phyloP scores from a whole-genome alignment of 176 grass and related monocot species.

The Cenchrus purpureus region DNA sequence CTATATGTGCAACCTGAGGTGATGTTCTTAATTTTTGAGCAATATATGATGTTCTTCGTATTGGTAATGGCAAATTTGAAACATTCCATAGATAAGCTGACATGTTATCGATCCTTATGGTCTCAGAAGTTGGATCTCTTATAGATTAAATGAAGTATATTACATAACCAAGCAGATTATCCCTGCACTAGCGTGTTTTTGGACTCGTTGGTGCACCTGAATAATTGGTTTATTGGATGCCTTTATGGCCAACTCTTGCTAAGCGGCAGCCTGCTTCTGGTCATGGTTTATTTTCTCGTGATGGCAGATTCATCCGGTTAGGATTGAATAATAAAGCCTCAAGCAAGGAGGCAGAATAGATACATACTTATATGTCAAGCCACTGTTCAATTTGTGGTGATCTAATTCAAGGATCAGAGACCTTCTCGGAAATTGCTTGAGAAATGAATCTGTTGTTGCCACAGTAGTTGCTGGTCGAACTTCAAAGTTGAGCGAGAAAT shows the following conservation, averaged over 20 bases:
- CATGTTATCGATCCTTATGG: constrained; percentile 87
- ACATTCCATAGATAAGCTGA: constrained; percentile 41
- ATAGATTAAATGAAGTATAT: constrained; percentile 84
- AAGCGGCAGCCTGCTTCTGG: constrained; percentile 45
- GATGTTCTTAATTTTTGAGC: constrained; percentile 33
- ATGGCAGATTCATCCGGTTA: constrained; percentile 41
- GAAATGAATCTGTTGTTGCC: constrained; percentile 60
- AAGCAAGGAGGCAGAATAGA: constrained; percentile 79
- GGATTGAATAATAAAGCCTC: constrained; percentile 49
- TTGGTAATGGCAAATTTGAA: constrained; percentile 1
- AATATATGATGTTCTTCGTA: constrained; percentile 18
- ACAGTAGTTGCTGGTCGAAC: constrained; percentile 63
- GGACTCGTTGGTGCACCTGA: constrained; percentile 82
- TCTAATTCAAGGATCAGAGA: constrained; percentile 64
- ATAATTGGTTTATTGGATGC: constrained; percentile 80
- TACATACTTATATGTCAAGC: constrained; percentile 82
- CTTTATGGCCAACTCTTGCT: constrained; percentile 43
- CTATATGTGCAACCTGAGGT: constrained; percentile 89
- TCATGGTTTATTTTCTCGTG: constrained; percentile 40
- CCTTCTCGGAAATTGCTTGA: constrained; percentile 68
- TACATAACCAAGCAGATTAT: constrained; percentile 97
- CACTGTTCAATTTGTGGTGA: constrained; percentile 76
- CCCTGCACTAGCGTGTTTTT: constrained; percentile 79
- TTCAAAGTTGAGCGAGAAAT: constrained; percentile 79
- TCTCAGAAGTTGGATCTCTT: constrained; percentile 66